Base-by-base conservation (phyloP, 371 early-diverging fungal genomes). In the Syncephalastrum monosporum region DNA sequence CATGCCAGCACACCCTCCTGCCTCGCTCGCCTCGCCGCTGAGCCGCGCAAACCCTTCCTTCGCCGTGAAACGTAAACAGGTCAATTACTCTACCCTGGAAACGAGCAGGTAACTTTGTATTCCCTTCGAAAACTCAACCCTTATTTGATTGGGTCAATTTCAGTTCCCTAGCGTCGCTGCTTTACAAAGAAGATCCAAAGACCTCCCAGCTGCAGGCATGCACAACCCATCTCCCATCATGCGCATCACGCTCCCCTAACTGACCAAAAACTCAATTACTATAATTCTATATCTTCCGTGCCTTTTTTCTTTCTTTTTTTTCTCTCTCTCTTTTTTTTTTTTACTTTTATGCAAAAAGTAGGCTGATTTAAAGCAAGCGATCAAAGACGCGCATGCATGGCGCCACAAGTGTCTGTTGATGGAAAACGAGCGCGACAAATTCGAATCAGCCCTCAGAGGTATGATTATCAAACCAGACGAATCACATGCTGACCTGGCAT, bases 351-450 rank as follows among this genome's bases (percentile, higher is more conserved):
- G 21, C 21, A 21, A 21, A 48, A 19, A 15, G 48, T 12, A 55
- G 55, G 45, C 44, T 45, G 50, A 55, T 24, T 42, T 55, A 6
- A 54, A 51, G 45, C 52, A 59, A 42, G 53, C 53, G 3, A 53
- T 27, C 5, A 8, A 47, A 38, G 59, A 59, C 17, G 47, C 52
- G 42, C 45, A 59, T 23, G 46, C 48, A 42, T 64, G 61, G 49
- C 50, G 69, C 15, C 76, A 76, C 45, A 61, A 68, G 49, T 67
- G 47, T 49, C 27, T 57, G 25, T 45, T 76, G 43, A 53, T 72
- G 50, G 73, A 65, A 56, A 76, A 70, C 48, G 76, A 76, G 53
- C 52, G 70, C 17, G 47, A 55, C 14, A 50, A 65, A 45, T 76
- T 61, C 56, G 73, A 76, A 58, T 16, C 53, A 6, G 52, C 61